phyloP scores from a whole-genome alignment of 768 basidiomycete species.

The Tephrocybe rancida region DNA sequence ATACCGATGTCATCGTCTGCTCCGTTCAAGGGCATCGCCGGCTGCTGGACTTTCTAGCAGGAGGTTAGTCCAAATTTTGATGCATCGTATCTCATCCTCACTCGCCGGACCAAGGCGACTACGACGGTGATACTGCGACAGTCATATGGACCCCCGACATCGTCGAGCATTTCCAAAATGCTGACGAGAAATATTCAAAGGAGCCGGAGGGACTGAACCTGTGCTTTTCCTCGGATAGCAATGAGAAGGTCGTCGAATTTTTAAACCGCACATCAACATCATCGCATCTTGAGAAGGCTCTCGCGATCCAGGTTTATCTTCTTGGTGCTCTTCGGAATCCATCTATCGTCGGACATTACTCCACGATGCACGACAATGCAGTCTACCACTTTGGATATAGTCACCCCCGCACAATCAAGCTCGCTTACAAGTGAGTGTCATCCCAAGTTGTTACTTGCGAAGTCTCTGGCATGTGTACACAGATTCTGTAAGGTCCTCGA shows the following conservation, averaged over 20 bases:
- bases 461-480: not conserved
- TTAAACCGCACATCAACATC: constrained; percentile 25
- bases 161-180: constrained; percentile 56
- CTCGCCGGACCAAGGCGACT: constrained; percentile 63
- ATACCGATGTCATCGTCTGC: constrained; percentile 61
- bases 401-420: constrained; percentile 46
- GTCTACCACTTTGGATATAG: constrained; percentile 56
- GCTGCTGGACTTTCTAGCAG: constrained; percentile 63
- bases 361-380: constrained; percentile 55
- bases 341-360: constrained; percentile 55
- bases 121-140: constrained; percentile 66
- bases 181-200: constrained; percentile 46
- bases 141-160: constrained; percentile 62
- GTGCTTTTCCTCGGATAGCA: constrained; percentile 41
- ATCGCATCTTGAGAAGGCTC: constrained; percentile 27
- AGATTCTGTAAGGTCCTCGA: constrained; percentile 60
- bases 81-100: too few species aligned
- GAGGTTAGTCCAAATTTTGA: constrained; percentile 42
- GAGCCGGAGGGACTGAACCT: constrained; percentile 46
- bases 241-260: constrained; percentile 48
- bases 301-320: constrained; percentile 48
- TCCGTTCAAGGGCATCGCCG: constrained; percentile 55
- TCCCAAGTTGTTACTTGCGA: not conserved
- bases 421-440: constrained; percentile 50
- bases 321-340: constrained; percentile 50